Percentiles rank a stretch among this genome's conserved stretches.
Evolutionary conservation across 2,329 filamentous ascomycete species (phyloP).

Genomic region (Aspergillus fumigatus): DNA sequence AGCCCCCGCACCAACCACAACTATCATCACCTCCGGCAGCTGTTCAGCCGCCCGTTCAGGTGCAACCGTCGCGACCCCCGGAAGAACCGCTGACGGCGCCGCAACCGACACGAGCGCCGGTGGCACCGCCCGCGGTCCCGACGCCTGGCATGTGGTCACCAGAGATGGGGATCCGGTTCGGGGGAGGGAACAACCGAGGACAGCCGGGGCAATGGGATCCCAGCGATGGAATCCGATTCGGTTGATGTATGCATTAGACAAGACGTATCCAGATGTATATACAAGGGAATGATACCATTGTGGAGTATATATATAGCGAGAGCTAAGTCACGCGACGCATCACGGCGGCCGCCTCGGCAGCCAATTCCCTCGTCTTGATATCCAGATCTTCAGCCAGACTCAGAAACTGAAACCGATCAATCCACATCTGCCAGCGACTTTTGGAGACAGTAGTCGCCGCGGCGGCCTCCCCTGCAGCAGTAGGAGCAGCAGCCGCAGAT

Average conservation of each 20-base stretch:
- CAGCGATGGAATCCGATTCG: slow-evolving; percentile 54
- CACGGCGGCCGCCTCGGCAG: slow-evolving; percentile 18
- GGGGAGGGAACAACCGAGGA: slow-evolving; percentile 20
- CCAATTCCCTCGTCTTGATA: slow-evolving; percentile 14
- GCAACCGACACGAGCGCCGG: slow-evolving; percentile 40
- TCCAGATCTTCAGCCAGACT: slow-evolving; percentile 13
- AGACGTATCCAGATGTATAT: not conserved
- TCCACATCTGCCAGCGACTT: slow-evolving; percentile 15
- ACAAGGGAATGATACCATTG: not conserved
- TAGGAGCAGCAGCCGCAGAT: not conserved
- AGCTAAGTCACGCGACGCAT: slow-evolving; percentile 14
- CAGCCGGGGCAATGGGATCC: slow-evolving; percentile 55
- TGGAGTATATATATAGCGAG: not conserved
- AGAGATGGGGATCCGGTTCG: slow-evolving; percentile 76
- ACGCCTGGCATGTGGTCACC: slow-evolving; percentile 68
- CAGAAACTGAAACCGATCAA: slow-evolving; percentile 13
- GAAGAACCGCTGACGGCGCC: slow-evolving; percentile 43
- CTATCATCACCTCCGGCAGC: slow-evolving; percentile 33
- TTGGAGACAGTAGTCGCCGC: slow-evolving; percentile 3
- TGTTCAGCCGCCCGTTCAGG: slow-evolving; percentile 38
- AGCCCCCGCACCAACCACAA: slow-evolving; percentile 19
- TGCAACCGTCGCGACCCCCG: slow-evolving; percentile 30
- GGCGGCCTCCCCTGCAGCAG: too few species aligned
- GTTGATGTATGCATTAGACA: not conserved
- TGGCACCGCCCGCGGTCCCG: slow-evolving; percentile 50